These are phyloP conservation scores for Dryadomyces quercivorus DNA, from an alignment of 2,329 filamentous ascomycete species.

Conservation along the genomic window DNA sequence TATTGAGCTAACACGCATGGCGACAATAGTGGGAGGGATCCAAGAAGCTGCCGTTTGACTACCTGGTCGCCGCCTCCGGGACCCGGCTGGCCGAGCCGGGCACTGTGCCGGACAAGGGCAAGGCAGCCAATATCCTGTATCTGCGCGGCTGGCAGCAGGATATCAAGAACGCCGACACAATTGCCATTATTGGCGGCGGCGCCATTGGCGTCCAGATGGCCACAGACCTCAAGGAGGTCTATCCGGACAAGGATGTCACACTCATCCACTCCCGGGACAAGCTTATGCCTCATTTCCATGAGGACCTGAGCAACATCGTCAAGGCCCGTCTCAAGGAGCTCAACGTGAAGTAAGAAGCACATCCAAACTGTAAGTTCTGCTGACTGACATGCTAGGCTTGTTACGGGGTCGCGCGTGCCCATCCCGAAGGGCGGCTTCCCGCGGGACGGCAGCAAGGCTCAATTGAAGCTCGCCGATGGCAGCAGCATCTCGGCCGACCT, in stretches of 20 bases:
- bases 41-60: background rate
- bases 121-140: constrained; percentile 26
- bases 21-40: background rate
- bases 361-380: too few relatives aligned
- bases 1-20: background rate
- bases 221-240: constrained; percentile 22
- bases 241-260: constrained; percentile 42
- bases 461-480: constrained; percentile 6
- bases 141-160: constrained; percentile 30
- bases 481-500: constrained; percentile 3
- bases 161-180: constrained; percentile 25
- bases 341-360: constrained; percentile 1
- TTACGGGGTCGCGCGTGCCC: background rate
- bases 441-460: constrained; percentile 4
- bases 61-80: constrained; percentile 21
- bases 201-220: constrained; percentile 28
- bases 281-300: constrained; percentile 20
- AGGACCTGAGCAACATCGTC: constrained; percentile 6
- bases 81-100: constrained; percentile 32
- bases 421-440: background rate
- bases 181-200: constrained; percentile 45
- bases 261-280: constrained; percentile 44
- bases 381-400: background rate
- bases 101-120: constrained; percentile 31
- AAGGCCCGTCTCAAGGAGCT: constrained; percentile 7